Conservation (phyloP, 2,329 filamentous ascomycete species). For the Colletotrichum scovillei region DNA sequence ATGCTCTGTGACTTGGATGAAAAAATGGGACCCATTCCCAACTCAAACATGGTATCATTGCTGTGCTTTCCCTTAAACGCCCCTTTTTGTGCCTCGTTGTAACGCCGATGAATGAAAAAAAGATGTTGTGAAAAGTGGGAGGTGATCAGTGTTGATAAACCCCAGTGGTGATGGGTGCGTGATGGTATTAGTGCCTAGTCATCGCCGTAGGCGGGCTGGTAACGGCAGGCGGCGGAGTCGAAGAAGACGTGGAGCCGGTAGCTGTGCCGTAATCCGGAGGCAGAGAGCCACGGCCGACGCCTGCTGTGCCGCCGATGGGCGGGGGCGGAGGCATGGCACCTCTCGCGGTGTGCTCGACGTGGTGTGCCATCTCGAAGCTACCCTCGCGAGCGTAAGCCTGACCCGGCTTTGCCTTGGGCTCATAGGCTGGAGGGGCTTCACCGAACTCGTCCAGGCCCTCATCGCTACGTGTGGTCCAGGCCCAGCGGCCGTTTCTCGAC, state of each 20-base stretch:
- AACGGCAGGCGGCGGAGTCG: constrained; percentile 20
- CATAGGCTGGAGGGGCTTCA: constrained; percentile 74
- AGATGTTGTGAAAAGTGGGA: background rate
- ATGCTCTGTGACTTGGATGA: background rate
- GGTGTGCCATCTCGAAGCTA: constrained; percentile 33
- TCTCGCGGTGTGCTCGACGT: constrained; percentile 12
- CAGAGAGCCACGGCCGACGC: constrained; percentile 16
- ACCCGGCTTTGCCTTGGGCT: constrained; percentile 42
- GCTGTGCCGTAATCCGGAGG: constrained; percentile 28
- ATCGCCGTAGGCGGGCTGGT: constrained; percentile 19
- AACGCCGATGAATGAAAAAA: constrained; percentile 10
- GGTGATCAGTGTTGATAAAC: background rate
- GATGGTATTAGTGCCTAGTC: constrained; percentile 6
- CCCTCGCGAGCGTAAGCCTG: constrained; percentile 22
- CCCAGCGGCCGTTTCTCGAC: constrained; percentile 30
- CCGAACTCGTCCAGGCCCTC: constrained; percentile 74
- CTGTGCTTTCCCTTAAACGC: constrained; percentile 14
- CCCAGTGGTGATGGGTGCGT: background rate
- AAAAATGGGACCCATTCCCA: background rate
- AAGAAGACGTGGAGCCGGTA: constrained; percentile 22
- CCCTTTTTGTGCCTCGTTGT: constrained; percentile 16
- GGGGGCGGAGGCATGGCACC: constrained; percentile 17
- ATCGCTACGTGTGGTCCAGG: constrained; percentile 45
- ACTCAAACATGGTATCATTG: constrained; percentile 32
- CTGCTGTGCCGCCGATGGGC: background rate